Evolutionary conservation across 176 grass and related monocot genomes (phyloP), one percentile per base, ranked within the genome.

Genomic region (Elymus sibiricus): DNA sequence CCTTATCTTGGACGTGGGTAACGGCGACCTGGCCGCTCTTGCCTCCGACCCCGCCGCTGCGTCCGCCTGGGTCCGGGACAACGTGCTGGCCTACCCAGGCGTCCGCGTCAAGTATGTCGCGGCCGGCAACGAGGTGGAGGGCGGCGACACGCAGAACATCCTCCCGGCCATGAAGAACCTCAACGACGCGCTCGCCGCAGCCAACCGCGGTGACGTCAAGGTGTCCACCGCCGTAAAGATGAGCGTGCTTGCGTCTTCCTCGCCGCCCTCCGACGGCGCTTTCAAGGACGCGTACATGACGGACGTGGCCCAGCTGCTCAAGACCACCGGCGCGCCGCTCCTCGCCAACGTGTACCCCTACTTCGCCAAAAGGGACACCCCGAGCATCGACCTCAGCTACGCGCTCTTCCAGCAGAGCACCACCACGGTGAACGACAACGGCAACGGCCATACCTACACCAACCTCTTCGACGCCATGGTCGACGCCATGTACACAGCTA

Each of bases 91-190:
- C 85, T 66, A 47, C 39, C 16, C 32, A 16, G 85, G 83, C 25
- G 93, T 98, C 60, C 51, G n/a, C 17, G 92, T 98, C 79, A 90
- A 86, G 28, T 98, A 92, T 80, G 93, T 98, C 71, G 87, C 87
- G 71, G 95, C 90, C 42, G 93, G 95, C 62, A 98, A 98, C 78
- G 93, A 98, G 77, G 86, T 93, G 11, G 85, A 92, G 31, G 74
- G 84, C 0, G 0, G 12, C 34, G 90, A 84, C 1, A 49, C 77
- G 7, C 53, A 81, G 35, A 38, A 5, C 53, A 89, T 95, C 46
- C 60, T 93, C 44, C 90, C 90, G 32, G 95, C 95, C 53, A 95
- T 97, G 75, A 61, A 31, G 13, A 94, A 93, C 78, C 87, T 97
- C 82, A 56, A 16, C 65, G 86, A 86, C 13, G 65, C 92, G 6